Evolutionary conservation across 2,329 filamentous ascomycete species (phyloP).

Genomic region (Botryosphaeria agaves): DNA sequence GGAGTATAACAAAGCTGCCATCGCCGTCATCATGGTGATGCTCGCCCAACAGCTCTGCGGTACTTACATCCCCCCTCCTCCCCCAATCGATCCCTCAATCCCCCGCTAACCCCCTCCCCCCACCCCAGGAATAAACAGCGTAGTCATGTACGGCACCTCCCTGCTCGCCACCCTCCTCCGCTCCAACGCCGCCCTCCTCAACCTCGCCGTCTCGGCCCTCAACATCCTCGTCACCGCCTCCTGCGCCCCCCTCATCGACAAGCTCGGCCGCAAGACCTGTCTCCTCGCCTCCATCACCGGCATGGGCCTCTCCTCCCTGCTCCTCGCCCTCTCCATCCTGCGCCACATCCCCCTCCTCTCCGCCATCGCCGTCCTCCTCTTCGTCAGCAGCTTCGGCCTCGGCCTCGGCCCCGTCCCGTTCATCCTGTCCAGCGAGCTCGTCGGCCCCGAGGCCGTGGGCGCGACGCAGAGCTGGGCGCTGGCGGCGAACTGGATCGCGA

Average conservation of each 20-base stretch:
- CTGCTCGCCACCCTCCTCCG: conserved; percentile 68
- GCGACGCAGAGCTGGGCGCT: conserved; percentile 81
- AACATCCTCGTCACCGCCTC: conserved; percentile 71
- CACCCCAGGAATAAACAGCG: conserved; percentile 59
- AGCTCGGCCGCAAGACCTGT: conserved; percentile 72
- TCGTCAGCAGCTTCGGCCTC: conserved; percentile 79
- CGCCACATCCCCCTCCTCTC: conserved; percentile 57
- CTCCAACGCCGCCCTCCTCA: conserved; percentile 65
- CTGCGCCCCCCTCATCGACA: conserved; percentile 74
- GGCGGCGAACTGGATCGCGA: conserved; percentile 75
- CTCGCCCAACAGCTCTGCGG: conserved; percentile 77
- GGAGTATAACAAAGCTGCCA: conserved; percentile 60
- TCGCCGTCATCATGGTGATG: conserved; percentile 88
- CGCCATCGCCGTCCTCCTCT: conserved; percentile 63
- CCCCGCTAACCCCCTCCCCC: not conserved
- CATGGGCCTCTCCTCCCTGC: conserved; percentile 63
- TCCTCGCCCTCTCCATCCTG: conserved; percentile 66
- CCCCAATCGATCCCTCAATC: not conserved
- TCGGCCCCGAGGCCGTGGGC: conserved; percentile 77
- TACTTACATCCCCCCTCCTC: conserved; percentile 2
- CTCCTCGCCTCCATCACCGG: conserved; percentile 68
- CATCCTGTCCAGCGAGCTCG: conserved; percentile 80
- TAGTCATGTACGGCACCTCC: conserved; percentile 96
- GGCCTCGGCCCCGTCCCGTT: conserved; percentile 90
- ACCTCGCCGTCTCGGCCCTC: conserved; percentile 70